Conservation (phyloP, 1,284 basidiomycete species). For the Rhodotorula sp. region DNA sequence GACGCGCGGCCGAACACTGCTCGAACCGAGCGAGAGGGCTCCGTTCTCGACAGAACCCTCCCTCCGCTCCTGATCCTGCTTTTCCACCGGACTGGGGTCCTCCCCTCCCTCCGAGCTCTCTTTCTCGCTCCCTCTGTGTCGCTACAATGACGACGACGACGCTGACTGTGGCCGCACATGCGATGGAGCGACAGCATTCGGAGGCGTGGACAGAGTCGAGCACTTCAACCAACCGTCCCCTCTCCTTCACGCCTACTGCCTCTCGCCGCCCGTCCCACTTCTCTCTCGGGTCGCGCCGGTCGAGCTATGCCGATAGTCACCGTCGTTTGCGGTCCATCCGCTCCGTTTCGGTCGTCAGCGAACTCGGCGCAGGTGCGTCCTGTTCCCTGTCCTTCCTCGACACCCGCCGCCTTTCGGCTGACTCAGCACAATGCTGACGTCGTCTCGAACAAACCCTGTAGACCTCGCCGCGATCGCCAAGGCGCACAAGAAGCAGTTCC, state of each 20-base stretch:
- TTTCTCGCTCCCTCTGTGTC: background rate
- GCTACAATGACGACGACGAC: background rate
- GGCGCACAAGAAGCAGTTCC: constrained; percentile 12
- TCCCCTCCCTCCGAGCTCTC: background rate
- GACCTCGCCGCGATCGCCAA: constrained; percentile 11
- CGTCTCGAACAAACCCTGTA: too few relatives aligned
- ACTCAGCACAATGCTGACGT: too few relatives aligned
- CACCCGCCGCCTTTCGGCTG: too few relatives aligned
- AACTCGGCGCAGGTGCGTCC: constrained; percentile 13
- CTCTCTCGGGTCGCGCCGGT: constrained; percentile 7
- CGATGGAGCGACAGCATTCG: background rate
- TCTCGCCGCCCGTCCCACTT: constrained; percentile 1
- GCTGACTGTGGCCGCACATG: background rate
- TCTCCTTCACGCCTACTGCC: background rate
- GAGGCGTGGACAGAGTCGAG: too few relatives aligned
- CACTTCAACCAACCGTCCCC: background rate
- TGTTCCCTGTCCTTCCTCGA: background rate
- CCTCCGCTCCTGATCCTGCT: too few relatives aligned
- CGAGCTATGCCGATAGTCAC: constrained; percentile 1
- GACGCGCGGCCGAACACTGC: too few relatives aligned
- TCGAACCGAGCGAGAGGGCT: too few relatives aligned
- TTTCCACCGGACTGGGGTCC: too few relatives aligned
- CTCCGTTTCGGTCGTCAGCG: constrained; percentile 7
- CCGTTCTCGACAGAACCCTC: too few relatives aligned
- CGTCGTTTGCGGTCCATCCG: constrained; percentile 15